A percentile compares a stretch with the other conserved stretches of the same genome.
phyloP scores from a whole-genome alignment of 2,329 filamentous ascomycete species.

The Ophiostoma himal-ulmi region DNA sequence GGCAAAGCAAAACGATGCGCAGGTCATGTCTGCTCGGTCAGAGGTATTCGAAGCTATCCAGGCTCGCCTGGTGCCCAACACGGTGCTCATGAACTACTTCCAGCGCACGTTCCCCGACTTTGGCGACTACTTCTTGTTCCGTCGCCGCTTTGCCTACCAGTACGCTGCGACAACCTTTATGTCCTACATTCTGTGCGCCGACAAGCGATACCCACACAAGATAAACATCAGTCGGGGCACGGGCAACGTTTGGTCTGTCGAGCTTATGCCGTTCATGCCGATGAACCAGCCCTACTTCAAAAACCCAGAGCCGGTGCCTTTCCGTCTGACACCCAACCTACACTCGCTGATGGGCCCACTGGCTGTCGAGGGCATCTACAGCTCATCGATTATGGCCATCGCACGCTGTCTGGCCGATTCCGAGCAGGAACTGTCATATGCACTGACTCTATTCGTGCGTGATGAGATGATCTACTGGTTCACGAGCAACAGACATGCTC shows the following conservation, averaged over 20 bases:
- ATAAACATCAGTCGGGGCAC: slow-evolving; percentile 81
- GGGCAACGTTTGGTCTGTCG: slow-evolving; percentile 93
- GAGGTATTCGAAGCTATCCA: slow-evolving; percentile 96
- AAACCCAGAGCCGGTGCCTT: slow-evolving; percentile 91
- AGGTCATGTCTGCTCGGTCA: slow-evolving; percentile 65
- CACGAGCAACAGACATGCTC: slow-evolving; percentile 64
- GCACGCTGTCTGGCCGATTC: slow-evolving; percentile 89
- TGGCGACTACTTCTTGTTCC: slow-evolving; percentile 97
- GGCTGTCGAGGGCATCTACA: slow-evolving; percentile 92
- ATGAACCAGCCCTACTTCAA: slow-evolving; percentile 80
- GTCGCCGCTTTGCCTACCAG: slow-evolving; percentile 93
- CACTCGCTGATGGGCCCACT: slow-evolving; percentile 95
- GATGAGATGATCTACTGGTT: slow-evolving; percentile 99
- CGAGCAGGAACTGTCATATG: slow-evolving; percentile 85
- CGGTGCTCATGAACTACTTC: slow-evolving; percentile 82
- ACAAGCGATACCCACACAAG: slow-evolving; percentile 91
- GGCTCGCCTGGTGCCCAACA: slow-evolving; percentile 83
- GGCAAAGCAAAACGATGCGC: slow-evolving; percentile 63
- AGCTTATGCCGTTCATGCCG: slow-evolving; percentile 87
- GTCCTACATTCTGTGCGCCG: slow-evolving; percentile 98
- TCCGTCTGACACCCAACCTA: slow-evolving; percentile 93
- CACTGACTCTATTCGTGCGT: slow-evolving; percentile 87
- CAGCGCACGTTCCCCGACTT: slow-evolving; percentile 80
- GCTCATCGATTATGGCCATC: slow-evolving; percentile 93
- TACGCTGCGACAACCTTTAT: slow-evolving; percentile 93